Base-by-base conservation (phyloP, 305 asterid genomes). In the Vinca major region DNA sequence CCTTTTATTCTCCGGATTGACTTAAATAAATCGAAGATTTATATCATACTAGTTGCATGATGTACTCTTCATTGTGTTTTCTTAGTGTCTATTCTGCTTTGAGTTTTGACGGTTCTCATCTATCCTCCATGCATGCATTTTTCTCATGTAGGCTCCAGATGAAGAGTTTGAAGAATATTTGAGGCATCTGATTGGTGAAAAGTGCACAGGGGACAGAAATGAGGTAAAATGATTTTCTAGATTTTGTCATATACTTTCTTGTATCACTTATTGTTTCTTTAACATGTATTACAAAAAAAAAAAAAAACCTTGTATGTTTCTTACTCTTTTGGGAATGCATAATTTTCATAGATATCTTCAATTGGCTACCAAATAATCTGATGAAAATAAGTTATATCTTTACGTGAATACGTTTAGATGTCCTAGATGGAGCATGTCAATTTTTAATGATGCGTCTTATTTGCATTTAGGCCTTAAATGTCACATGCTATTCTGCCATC, bases 131-230 rank as follows among this genome's bases (percentile, higher is more conserved):
- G 48, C 13, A 45, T 47, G 56, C 21, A 45, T 16, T 76, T 63
- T 51, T 67, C 44, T 48, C 56, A 53, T 67, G 69, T 69, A 92
- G 98, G 97, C 95, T 68, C 96, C 97, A 9, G 98, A 89, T 74
- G 97, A 90, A 90, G 97, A 87, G 70, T 93, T 90, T 75, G 97
- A 92, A 84, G 96, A 90, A 82, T 86, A 83, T 77, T 66, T 88
- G 60, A 85, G 95, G 78, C 93, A 84, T 80, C 85, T 87, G 44
- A 78, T 84, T 2, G 94, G 88, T 64, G 95, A 86, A 74, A 92
- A 77, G 76, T 92, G 95, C 85, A 77, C 94, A 3, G 92, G 96
- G 49, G 92, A 88, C 72, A 82, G 88, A 76, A 89, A 91, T 70
- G 95, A 89, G 98, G 98, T 91, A 74, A 65, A 33, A 13, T 41